These are phyloP conservation scores for Chara braunii DNA, from an alignment of 139 green algal genomes.

Conservation along the genomic window DNA sequence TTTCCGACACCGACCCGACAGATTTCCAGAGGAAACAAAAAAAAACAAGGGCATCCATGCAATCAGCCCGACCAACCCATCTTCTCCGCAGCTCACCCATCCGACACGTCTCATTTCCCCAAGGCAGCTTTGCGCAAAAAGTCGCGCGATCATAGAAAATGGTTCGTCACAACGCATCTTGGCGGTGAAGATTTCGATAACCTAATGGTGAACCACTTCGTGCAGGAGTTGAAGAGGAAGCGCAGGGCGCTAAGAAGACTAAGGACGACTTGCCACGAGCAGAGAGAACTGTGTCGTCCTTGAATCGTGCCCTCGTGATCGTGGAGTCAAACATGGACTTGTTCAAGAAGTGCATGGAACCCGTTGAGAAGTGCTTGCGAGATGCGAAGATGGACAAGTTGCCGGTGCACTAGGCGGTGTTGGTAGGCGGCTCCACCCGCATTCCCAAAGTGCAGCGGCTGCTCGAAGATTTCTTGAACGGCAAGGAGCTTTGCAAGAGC, in stretches of 20 bases:
- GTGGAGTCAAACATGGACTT: too few relatives aligned
- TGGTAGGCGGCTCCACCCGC: slow-evolving; percentile 88
- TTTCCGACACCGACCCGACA: too few relatives aligned
- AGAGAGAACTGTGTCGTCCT: slow-evolving; percentile 82
- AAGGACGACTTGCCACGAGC: slow-evolving; percentile 82
- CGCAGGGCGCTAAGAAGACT: slow-evolving; percentile 68
- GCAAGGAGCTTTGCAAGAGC: slow-evolving; percentile 96
- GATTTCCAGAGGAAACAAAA: too few relatives aligned
- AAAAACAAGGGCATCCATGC: too few relatives aligned
- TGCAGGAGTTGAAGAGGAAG: slow-evolving; percentile 97
- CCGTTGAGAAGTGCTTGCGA: slow-evolving; percentile 41
- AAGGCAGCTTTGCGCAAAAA: too few relatives aligned
- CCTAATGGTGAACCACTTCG: slow-evolving; percentile 84
- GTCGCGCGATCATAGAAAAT: too few relatives aligned
- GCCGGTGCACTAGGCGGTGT: slow-evolving; percentile 78
- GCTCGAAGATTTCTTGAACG: slow-evolving; percentile 97
- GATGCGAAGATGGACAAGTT: slow-evolving; percentile 85
- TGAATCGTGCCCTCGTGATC: too few relatives aligned
- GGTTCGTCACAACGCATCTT: too few relatives aligned
- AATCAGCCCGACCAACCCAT: too few relatives aligned
- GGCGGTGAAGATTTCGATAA: slow-evolving; percentile 97
- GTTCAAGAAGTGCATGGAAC: slow-evolving; percentile 58
- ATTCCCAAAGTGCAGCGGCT: slow-evolving; percentile 96
- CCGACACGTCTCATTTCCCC: too few relatives aligned
- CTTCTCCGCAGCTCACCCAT: too few relatives aligned